Evolutionary conservation across 768 basidiomycete species (phyloP).

Genomic region (Russula earlei): DNA sequence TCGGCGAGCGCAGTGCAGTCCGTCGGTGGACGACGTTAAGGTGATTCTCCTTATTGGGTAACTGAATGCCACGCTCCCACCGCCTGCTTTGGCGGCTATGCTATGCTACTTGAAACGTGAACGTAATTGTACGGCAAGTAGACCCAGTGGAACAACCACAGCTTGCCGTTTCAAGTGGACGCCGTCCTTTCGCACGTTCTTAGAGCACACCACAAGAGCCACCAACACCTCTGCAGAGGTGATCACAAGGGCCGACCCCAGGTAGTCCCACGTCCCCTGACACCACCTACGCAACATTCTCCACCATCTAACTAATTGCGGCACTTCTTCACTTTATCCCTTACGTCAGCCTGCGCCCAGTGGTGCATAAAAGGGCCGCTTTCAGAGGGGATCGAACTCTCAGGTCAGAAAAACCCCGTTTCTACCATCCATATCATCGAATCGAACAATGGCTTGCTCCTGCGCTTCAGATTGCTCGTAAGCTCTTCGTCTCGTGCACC

Average conservation of each 20-base stretch:
- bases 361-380: background rate
- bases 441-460: conserved; percentile 8
- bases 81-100: no score
- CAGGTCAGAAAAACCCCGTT: background rate
- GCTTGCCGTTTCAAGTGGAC: background rate
- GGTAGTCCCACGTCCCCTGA: no score
- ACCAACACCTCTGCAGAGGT: background rate
- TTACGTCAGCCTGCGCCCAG: background rate
- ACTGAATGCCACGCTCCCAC: no score
- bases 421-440: background rate
- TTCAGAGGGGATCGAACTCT: no score
- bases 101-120: no score
- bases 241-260: no score
- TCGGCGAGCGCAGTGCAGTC: background rate
- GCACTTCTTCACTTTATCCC: no score
- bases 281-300: no score
- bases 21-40: no score
- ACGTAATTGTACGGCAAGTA: no score
- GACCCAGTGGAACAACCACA: background rate
- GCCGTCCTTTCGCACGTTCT: background rate
- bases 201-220: background rate
- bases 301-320: no score
- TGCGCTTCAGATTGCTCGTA: conserved; percentile 7
- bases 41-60: no score
- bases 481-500: background rate